Evolutionary conservation across 2,329 filamentous ascomycete genomes (phyloP).

Genomic region (Aspergillus udagawae): DNA sequence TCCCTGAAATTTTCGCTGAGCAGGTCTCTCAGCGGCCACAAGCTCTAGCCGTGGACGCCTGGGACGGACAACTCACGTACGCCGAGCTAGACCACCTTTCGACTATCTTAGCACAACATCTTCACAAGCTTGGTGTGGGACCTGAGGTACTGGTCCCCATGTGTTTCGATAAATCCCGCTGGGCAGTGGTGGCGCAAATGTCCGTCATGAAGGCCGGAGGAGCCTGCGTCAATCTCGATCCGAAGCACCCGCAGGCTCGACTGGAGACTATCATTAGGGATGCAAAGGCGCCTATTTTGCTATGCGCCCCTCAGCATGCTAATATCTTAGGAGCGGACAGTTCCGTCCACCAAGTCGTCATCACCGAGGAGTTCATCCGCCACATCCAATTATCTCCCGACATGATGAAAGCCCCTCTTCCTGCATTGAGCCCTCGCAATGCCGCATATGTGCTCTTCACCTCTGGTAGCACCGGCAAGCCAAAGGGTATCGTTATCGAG

Average conservation of each 20-base stretch:
- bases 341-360: background rate
- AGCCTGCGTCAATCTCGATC: constrained; percentile 10
- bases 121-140: background rate
- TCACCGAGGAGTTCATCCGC: background rate
- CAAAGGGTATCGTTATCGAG: constrained; percentile 11
- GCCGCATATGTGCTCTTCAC: constrained; percentile 12
- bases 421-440: constrained; percentile 1
- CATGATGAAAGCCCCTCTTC: background rate
- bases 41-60: constrained; percentile 17
- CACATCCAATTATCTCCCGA: background rate
- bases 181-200: constrained; percentile 11
- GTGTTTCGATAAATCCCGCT: constrained; percentile 13
- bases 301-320: background rate
- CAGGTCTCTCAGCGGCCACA: constrained; percentile 1
- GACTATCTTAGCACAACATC: constrained; percentile 9
- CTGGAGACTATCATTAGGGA: background rate
- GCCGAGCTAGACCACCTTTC: constrained; percentile 25
- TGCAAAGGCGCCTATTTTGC: background rate
- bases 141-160: constrained; percentile 8
- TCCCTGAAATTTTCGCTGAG: constrained; percentile 5
- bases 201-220: constrained; percentile 14
- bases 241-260: constrained; percentile 4
- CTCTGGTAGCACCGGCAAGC: constrained; percentile 11
- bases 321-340: background rate
- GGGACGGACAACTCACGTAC: constrained; percentile 24